A percentile compares a stretch with the other conserved stretches of the same genome.
Conservation (phyloP, 2,329 filamentous ascomycete genomes). For the Xylaria sp. region DNA sequence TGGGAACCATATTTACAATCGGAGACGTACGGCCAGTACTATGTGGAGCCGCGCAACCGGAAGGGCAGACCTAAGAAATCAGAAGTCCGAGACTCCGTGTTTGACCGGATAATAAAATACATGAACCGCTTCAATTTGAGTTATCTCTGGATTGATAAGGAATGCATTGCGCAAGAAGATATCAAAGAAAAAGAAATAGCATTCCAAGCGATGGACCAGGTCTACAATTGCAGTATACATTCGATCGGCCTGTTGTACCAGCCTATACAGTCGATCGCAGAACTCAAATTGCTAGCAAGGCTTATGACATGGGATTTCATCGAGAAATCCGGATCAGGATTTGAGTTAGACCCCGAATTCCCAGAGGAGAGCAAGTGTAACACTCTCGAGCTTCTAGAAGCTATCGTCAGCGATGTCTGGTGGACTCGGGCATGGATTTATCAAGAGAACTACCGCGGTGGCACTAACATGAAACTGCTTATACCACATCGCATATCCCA, state of each 20-base stretch:
- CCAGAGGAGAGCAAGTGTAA: neutral
- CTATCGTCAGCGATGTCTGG: slow-evolving; percentile 33
- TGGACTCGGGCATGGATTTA: slow-evolving; percentile 44
- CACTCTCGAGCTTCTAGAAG: neutral
- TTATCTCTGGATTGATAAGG: too few species aligned
- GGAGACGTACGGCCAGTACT: too few species aligned
- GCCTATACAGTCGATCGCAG: neutral
- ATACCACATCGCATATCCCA: slow-evolving; percentile 33
- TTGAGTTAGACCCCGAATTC: neutral
- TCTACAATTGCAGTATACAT: neutral
- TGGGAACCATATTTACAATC: too few species aligned
- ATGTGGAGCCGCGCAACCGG: too few species aligned
- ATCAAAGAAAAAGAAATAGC: too few species aligned
- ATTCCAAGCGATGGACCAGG: too few species aligned
- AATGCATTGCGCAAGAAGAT: too few species aligned
- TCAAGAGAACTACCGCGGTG: slow-evolving; percentile 42
- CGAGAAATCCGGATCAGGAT: neutral
- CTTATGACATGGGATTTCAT: neutral
- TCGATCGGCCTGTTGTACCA: slow-evolving; percentile 7
- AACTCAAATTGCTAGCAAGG: neutral
- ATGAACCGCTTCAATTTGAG: too few species aligned
- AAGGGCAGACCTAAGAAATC: too few species aligned
- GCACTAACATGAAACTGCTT: slow-evolving; percentile 36
- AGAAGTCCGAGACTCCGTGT: too few species aligned
- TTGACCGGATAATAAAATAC: too few species aligned